These are phyloP conservation scores for Pyricularia grisea DNA, from an alignment of 2,329 filamentous ascomycete genomes.

Conservation along the genomic window DNA sequence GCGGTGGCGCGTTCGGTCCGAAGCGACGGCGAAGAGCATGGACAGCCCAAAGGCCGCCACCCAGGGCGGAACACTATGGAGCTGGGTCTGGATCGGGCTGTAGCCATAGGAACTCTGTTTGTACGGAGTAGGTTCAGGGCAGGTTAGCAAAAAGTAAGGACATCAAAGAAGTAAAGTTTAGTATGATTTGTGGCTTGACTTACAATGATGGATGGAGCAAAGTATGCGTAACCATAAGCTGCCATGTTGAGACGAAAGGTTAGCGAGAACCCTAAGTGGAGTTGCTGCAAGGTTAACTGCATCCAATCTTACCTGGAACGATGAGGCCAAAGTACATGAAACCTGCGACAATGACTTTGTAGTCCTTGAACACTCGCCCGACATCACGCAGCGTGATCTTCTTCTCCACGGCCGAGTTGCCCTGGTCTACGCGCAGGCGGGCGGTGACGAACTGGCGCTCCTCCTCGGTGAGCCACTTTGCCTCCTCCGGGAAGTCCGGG, in stretches of 20 bases:
- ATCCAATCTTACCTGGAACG: conserved; percentile 36
- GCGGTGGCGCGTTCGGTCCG: conserved; percentile 64
- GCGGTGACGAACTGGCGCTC: conserved; percentile 59
- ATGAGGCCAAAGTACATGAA: conserved; percentile 78
- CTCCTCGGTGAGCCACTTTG: conserved; percentile 61
- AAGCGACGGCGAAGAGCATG: conserved; percentile 63
- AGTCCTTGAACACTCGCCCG: conserved; percentile 58
- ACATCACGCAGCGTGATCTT: conserved; percentile 51
- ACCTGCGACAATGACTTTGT: conserved; percentile 63
- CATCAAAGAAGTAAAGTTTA: not conserved
- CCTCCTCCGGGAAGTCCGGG: conserved; percentile 66
- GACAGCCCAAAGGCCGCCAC: conserved; percentile 67
- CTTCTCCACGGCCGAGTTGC: conserved; percentile 53
- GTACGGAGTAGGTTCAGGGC: conserved; percentile 58
- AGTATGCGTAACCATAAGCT: conserved; percentile 71
- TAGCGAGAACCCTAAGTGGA: not conserved
- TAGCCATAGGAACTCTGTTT: conserved; percentile 49
- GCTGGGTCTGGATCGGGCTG: conserved; percentile 43
- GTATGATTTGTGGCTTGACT: not conserved
- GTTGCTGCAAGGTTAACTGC: not conserved
- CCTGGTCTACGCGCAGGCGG: conserved; percentile 60
- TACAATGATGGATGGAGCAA: conserved; percentile 39
- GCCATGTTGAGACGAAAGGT: not conserved
- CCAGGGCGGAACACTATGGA: conserved; percentile 40
- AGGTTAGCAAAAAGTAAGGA: not conserved